Evolutionary conservation across 495 filamentous ascomycete genomes (phyloP), one percentile per base, ranked within the genome.

Genomic region (Lophium mytilinum): DNA sequence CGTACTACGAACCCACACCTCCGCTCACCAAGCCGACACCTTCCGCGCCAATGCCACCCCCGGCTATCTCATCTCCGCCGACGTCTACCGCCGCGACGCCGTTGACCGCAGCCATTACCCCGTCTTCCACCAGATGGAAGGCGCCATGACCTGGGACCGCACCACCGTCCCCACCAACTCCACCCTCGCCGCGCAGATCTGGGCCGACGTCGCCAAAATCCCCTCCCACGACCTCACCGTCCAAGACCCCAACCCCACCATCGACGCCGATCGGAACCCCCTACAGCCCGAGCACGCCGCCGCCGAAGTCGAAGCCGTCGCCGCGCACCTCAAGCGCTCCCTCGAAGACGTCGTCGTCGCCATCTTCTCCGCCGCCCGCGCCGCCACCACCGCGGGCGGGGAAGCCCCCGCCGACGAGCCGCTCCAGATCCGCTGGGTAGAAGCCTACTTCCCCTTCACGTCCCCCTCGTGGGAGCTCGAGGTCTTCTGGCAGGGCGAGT

Each of bases 101-200:
- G 85, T 98, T 65, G 93, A 98, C 69, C 83, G 88, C 51, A 88
- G 82, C 62, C 93, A 98, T 71, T 96, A 96, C 76, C 93, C 93
- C 3, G 80, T 96, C 55, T 98, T 98, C 72, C 94, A 98, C 73
- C 93, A 98, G 74, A 96, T 97, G 90, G 93, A 98, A 68, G 94
- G 90, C 12, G 91, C 92, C 8, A 78, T 84, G 60, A 83, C 90
- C 56, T 98, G 93, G 93, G 88, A 94, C 70, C 82, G 90, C 10
- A 68, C 51, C 18, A 76, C 75, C 56, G 74, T 81, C 7, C 73
- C 80, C 7, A 72, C 74, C 48, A 79, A 77, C 17, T 76, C 89
- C 56, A 39, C 37, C 1, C 50, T 69, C 12, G 55, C 55, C 15
- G 33, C 65, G 37, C 24, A 17, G 24, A 72, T 91, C 4, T 46